Percentiles rank a stretch among this genome's conserved stretches.
phyloP scores from a whole-genome alignment of 1,284 basidiomycete species.

The Apiotrichum veenhuisii region DNA sequence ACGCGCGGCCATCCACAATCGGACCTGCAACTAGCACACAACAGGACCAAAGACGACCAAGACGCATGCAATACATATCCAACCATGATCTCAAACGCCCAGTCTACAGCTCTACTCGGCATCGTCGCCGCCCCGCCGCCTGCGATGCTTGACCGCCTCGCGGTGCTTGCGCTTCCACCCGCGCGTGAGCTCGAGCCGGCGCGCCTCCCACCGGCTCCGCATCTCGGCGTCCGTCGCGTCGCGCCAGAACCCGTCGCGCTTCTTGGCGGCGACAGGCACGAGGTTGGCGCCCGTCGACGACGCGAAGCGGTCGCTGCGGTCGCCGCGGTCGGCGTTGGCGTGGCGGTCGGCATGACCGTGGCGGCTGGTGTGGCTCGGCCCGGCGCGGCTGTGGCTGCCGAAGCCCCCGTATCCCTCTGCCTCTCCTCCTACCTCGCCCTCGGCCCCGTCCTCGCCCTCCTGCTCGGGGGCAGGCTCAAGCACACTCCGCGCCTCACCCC shows the following conservation, averaged over 20 bases:
- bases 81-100: neutral
- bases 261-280: slow-evolving; percentile 1
- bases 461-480: slow-evolving; percentile 7
- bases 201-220: slow-evolving; percentile 65
- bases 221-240: slow-evolving; percentile 54
- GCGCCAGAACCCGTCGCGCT: slow-evolving; percentile 44
- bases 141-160: slow-evolving; percentile 68
- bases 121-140: slow-evolving; percentile 57
- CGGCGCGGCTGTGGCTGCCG: neutral
- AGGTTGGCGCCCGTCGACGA: neutral
- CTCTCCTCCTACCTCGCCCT: neutral
- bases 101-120: neutral
- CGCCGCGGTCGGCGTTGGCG: neutral
- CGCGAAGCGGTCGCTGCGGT: neutral
- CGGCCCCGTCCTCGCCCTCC: slow-evolving; percentile 17
- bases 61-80: neutral
- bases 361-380: neutral
- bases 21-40: too few species aligned
- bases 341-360: neutral
- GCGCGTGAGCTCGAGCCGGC: slow-evolving; percentile 64
- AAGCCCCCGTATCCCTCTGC: neutral
- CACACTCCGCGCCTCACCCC: slow-evolving; percentile 24
- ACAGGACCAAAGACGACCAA: neutral
- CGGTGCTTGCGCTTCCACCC: slow-evolving; percentile 75
- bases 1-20: too few species aligned